These are phyloP conservation scores for Narthecium ossifragum DNA, from an alignment of 106 monocot species.

Conservation along the genomic window DNA sequence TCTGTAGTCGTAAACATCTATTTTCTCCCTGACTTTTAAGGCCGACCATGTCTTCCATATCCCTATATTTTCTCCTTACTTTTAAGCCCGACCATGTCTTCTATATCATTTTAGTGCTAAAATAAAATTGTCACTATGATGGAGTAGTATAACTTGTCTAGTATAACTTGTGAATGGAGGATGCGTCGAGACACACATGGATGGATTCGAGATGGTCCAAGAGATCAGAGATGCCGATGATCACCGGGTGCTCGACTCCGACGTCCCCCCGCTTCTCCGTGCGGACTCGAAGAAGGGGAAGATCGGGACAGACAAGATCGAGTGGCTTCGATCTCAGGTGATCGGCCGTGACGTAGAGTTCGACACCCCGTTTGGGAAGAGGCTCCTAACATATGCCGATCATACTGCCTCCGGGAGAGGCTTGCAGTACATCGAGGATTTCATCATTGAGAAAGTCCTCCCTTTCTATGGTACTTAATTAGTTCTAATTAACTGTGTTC, in stretches of 20 bases:
- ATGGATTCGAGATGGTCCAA: not conserved
- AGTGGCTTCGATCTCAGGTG: conserved; percentile 19
- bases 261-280: not conserved
- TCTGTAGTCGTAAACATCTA: no score
- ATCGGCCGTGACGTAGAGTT: not conserved
- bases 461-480: not conserved
- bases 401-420: not conserved
- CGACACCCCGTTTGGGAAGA: not conserved
- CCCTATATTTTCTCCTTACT: no score
- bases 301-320: not conserved
- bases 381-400: not conserved
- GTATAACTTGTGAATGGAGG: not conserved
- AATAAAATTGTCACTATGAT: no score
- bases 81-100: no score
- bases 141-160: no score
- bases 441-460: not conserved
- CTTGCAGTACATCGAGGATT: not conserved
- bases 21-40: no score
- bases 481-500: no score
- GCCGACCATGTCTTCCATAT: no score
- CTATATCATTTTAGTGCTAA: no score
- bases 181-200: not conserved
- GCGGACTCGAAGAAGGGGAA: not conserved
- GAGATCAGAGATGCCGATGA: not conserved
- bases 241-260: not conserved